These are phyloP conservation scores for Lodderomyces margitis DNA, from an alignment of 1,139 yeast species.

Conservation along the genomic window DNA sequence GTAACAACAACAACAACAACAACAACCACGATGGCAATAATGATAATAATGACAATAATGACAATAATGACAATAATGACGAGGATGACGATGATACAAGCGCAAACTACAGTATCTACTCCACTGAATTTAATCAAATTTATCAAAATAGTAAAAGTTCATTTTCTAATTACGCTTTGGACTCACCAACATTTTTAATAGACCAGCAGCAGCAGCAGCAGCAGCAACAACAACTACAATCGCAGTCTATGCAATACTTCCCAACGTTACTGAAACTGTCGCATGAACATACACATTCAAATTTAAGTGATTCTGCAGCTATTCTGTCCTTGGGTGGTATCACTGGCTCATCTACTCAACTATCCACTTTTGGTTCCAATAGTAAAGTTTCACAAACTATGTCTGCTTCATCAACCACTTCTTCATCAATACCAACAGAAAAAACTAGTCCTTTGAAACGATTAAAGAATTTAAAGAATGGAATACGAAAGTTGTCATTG, in stretches of 20 bases:
- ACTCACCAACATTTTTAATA: constrained; percentile 27
- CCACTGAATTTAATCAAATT: constrained; percentile 14
- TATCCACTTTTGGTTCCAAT: constrained; percentile 1
- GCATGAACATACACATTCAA: not conserved
- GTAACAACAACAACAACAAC: not conserved
- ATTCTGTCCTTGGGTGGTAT: constrained; percentile 1
- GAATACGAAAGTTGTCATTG: constrained; percentile 34
- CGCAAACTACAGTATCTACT: constrained; percentile 8
- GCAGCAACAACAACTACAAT: constrained; percentile 5
- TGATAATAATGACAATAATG: not conserved
- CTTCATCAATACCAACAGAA: constrained; percentile 12
- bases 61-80: not conserved
- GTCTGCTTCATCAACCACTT: not conserved
- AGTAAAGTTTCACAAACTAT: not conserved
- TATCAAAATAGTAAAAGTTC: constrained; percentile 18
- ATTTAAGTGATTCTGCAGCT: constrained; percentile 8
- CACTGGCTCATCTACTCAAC: not conserved
- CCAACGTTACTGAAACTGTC: constrained; percentile 16
- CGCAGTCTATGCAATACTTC: constrained; percentile 17
- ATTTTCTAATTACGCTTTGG: constrained; percentile 29
- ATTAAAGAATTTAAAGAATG: constrained; percentile 39
- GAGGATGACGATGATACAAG: constrained; percentile 1
- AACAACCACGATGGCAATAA: not conserved
- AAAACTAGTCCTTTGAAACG: constrained; percentile 18
- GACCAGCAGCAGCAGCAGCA: constrained; percentile 13